Evolutionary conservation across 495 filamentous ascomycete genomes (phyloP).

Genomic region (Penicillium argentinense): DNA sequence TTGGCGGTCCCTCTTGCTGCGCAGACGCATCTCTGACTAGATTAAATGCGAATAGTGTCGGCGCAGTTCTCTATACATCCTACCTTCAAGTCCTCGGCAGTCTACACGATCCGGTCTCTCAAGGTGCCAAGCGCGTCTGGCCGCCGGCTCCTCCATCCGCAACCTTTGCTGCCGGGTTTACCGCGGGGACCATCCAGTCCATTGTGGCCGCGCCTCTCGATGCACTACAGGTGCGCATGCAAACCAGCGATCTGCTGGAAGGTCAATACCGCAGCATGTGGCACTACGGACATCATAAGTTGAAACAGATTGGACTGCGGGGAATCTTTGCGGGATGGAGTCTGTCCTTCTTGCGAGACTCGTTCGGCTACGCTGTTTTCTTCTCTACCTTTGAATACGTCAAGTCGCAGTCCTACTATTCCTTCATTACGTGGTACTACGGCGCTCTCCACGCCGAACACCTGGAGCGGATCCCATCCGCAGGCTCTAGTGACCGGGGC

Average conservation of each 20-base stretch:
- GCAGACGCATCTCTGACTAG: too few species aligned
- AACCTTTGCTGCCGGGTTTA: conserved; percentile 75
- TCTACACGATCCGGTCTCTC: conserved; percentile 71
- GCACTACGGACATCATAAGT: conserved; percentile 71
- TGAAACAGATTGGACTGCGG: conserved; percentile 72
- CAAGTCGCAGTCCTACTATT: conserved; percentile 83
- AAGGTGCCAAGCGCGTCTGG: conserved; percentile 67
- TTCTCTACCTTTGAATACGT: conserved; percentile 85
- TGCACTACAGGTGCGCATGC: conserved; percentile 78
- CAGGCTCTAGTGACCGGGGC: conserved; percentile 30
- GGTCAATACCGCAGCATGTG: conserved; percentile 78
- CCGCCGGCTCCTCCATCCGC: conserved; percentile 65
- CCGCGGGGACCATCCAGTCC: conserved; percentile 76
- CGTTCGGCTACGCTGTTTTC: conserved; percentile 78
- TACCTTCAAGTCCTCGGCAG: conserved; percentile 77
- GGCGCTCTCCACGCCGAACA: conserved; percentile 47
- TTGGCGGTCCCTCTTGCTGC: background rate
- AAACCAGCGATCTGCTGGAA: conserved; percentile 65
- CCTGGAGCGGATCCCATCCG: conserved; percentile 25
- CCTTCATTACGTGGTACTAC: conserved; percentile 76
- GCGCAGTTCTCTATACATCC: conserved; percentile 81
- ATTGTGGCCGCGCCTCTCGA: conserved; percentile 85
- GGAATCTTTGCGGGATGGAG: conserved; percentile 84
- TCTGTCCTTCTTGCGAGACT: conserved; percentile 76
- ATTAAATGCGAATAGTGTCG: conserved; percentile 61